Base-by-base conservation (phyloP, 495 filamentous ascomycete species). In the Penicillium soppii region DNA sequence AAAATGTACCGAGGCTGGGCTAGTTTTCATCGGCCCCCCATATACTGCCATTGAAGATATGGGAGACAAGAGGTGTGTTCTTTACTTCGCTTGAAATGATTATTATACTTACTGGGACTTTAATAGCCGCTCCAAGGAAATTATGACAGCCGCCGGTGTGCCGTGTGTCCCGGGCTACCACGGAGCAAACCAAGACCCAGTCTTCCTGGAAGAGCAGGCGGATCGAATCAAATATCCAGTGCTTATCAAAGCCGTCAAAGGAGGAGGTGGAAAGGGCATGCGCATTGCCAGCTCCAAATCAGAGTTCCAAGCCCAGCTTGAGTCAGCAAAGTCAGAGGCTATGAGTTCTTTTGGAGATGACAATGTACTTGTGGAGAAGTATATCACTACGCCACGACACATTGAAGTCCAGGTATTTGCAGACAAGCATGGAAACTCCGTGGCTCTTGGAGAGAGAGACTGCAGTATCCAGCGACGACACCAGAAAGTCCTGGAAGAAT, bases 191-290 rank as follows among this genome's bases (percentile, higher is more conserved):
- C 94, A 99, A 71, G 84, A 86, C 49, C 79, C 85, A 3, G 68
- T 75, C 25, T 82, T 86, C 61, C 77, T 99, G 36, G 76, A 87
- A 52, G 70, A 71, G 8, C 80, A 92, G 64, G 94, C 94, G 15
- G 79, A 82, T 52, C 83, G 87, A 61, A 90, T 97, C 63, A 83
- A 83, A 49, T 99, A 91, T 54, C 94, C 94, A 0, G 95, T 99
- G 13, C 80, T 99, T 13, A 81, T 99, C 35, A 99, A 99, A 74
- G 95, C 95, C 30, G 91, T 97, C 48, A 95, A 92, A 66, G 94
- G 94, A 2, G 94, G 94, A 29, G 94, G 94, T 47, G 94, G 94
- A 12, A 98, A 99, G 67, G 94, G 94, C n/a, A 99, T 99, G 94
- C 79, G 94, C n/a, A 97, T 97, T 58, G 90, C 87, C 6, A 66